Evolutionary conservation across 371 early-diverging fungal genomes (phyloP).

Genomic region (Dipsacomyces acuminosporus): DNA sequence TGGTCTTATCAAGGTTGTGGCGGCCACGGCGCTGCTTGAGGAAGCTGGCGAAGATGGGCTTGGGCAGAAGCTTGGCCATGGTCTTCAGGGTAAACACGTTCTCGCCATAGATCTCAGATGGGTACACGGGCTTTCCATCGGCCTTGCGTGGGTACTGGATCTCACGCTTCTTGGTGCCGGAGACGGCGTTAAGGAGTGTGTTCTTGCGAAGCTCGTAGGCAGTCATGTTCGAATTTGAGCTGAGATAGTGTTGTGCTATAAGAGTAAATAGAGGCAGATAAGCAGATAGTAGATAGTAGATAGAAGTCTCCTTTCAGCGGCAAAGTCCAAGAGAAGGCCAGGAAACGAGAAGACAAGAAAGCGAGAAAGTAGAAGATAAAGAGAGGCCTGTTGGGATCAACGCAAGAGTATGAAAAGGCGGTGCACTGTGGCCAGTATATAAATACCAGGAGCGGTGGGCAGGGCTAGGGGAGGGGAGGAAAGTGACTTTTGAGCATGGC

Average conservation of each 20-base stretch:
- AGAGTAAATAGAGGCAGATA: background rate
- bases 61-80: conserved; percentile 85
- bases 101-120: conserved; percentile 86
- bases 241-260: background rate
- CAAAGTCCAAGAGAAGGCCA: too few species aligned
- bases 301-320: too few species aligned
- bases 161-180: conserved; percentile 54
- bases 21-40: conserved; percentile 84
- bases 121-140: conserved; percentile 65
- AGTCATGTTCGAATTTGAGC: conserved; percentile 15
- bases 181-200: conserved; percentile 49
- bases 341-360: too few species aligned
- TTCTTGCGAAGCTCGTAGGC: conserved; percentile 42
- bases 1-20: conserved; percentile 78
- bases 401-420: too few species aligned
- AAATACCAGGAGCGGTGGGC: too few species aligned
- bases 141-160: conserved; percentile 67
- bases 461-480: too few species aligned
- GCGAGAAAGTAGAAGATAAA: too few species aligned
- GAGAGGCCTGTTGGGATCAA: too few species aligned
- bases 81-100: conserved; percentile 87
- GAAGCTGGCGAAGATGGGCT: conserved; percentile 88
- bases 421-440: too few species aligned
- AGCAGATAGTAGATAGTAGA: too few species aligned
- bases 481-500: too few species aligned